Base-by-base conservation (phyloP, 371 early-diverging fungal genomes). In the Mortierella sp. region DNA sequence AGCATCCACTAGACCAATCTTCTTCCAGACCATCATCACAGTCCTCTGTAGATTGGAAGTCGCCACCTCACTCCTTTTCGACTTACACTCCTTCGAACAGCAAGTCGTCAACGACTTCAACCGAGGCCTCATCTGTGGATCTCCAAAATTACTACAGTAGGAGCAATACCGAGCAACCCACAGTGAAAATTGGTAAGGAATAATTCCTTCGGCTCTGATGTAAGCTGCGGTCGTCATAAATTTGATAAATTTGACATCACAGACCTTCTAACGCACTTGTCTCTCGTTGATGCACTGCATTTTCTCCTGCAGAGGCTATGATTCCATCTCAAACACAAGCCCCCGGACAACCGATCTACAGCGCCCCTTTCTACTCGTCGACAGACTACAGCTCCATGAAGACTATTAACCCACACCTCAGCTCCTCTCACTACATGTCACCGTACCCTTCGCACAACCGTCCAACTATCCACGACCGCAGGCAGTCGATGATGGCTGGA, bases 311-410 rank as follows among this genome's bases (percentile, higher is more conserved):
- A 70, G 66, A 70, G 54, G 67, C 58, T 9, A 78, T 78, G 74
- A 73, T 73, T 26, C 71, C 73, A 10, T 66, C 78, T 16, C 78
- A 78, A 70, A 43, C 73, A 30, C 78, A 68, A n/a, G 43, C 72
- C 3, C 55, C 58, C 22, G 45, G 62, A 57, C 66, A 54, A 62
- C 64, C 70, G 14, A 32, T 65, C 39, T 69, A 70, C 54, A 65
- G 59, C 59, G 28, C 73, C 4, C 59, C 77, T 18, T 69, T 69
- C 32, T 76, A 71, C 47, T 30, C 70, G 3, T 62, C 71, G 28
- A 8, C 69, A 51, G 78, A 73, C 14, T 73, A 66, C 35, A 67
- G 43, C 51, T 30, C 62, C 10, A 49, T 69, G 62, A 73, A 69
- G 58, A 45, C 47, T 2, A 72, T 60, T 1, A 55, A 52, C 14